Evolutionary conservation across 352 stramenopile genomes (phyloP).

Genomic region (Bremia lactucae): DNA sequence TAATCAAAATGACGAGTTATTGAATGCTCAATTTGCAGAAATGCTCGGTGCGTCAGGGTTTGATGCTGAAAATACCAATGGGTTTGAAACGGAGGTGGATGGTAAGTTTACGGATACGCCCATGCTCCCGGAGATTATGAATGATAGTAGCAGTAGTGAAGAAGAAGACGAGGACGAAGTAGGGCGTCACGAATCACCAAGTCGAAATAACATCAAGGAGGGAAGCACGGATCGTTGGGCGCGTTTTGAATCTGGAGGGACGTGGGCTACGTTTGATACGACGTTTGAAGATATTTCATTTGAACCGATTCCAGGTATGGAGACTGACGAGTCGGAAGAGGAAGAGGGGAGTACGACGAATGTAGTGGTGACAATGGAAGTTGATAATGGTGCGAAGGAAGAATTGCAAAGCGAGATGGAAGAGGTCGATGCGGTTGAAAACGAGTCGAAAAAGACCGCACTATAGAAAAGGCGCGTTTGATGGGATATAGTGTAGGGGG

Average conservation of each 20-base stretch:
- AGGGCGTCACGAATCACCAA: slow-evolving; percentile 20
- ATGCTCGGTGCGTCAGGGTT: slow-evolving; percentile 70
- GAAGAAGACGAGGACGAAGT: slow-evolving; percentile 72
- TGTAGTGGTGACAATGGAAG: neutral
- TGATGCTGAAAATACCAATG: slow-evolving; percentile 30
- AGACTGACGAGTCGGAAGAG: slow-evolving; percentile 19
- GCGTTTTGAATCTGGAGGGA: slow-evolving; percentile 50
- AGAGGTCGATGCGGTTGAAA: no score
- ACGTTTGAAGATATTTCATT: slow-evolving; percentile 51
- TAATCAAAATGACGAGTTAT: slow-evolving; percentile 55
- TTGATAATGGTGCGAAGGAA: neutral
- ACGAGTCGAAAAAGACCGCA: no score
- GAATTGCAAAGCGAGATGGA: no score
- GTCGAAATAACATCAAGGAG: slow-evolving; percentile 7
- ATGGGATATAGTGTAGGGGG: no score
- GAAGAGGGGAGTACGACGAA: slow-evolving; percentile 12
- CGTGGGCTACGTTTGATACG: slow-evolving; percentile 63
- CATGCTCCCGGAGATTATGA: slow-evolving; percentile 78
- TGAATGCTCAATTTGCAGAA: slow-evolving; percentile 78
- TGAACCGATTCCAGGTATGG: slow-evolving; percentile 37
- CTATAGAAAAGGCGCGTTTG: no score
- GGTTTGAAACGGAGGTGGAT: slow-evolving; percentile 71
- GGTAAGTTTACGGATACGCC: slow-evolving; percentile 56
- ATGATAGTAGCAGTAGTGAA: slow-evolving; percentile 82
- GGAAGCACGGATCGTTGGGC: slow-evolving; percentile 35